Base-by-base conservation (phyloP, 352 stramenopile genomes). In the Phytophthora pinifolia region DNA sequence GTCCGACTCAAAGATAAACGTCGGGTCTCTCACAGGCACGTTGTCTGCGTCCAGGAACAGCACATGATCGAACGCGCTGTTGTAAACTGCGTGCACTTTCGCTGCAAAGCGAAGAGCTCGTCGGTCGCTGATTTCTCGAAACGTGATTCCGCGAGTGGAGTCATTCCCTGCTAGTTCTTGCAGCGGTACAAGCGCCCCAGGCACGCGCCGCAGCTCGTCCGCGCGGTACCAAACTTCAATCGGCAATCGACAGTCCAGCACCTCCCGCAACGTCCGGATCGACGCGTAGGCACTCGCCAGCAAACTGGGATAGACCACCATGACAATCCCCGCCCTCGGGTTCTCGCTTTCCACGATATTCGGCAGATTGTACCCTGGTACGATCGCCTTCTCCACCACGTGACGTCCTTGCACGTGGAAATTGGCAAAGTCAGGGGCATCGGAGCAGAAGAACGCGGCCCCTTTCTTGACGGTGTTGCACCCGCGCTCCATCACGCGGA, bases 21-120 rank as follows among this genome's bases (percentile, higher is more conserved):
- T 71, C 27, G 76, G 76, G 15, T 86, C 72, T 14, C 48, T 50
- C 12, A 68, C 71, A 0, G 73, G 73, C 6, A 79, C 51, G 36
- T 86, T 86, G 44, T 86, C 76, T 27, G 72, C 70, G 46, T 85
- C 76, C 13, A 86, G 54, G 42, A 86, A 80, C 38, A 85, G 44
- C 17, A 85, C 53, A 9, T 74, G 59, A 20, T 72, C 64, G 39
- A 85, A 54, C 7, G 67, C 59, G 9, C 64, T 79, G 43, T 81
- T 65, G 49, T 68, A 62, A 25, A 86, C 53, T 12, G 71, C 74
- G 37, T 81, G 56, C 12, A 80, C 47, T 59, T 86, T 86, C 15
- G 76, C 60, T 10, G 70, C 63, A 64, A 86, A 86, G 34, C 72
- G 59, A 10, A 65, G 53, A 4, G 76, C 74, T 39, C 60, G 32